A percentile compares a stretch with the other conserved stretches of the same genome.
phyloP scores from a whole-genome alignment of 2,329 filamentous ascomycete species.

The Fusarium illudens region DNA sequence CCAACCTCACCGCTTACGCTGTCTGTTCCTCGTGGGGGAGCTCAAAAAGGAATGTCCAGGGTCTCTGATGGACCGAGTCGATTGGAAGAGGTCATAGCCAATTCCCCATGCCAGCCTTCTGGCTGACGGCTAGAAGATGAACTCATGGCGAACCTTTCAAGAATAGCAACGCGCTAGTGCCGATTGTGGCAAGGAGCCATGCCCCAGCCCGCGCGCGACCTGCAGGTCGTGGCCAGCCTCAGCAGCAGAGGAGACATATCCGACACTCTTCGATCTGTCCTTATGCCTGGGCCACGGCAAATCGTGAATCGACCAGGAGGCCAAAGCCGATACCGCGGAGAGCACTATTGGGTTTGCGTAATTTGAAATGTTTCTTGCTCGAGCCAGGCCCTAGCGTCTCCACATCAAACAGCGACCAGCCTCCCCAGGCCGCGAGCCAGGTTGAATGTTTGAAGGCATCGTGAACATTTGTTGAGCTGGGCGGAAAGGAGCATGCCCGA shows the following conservation, averaged over 20 bases:
- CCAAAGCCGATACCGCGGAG: background rate
- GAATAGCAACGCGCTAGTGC: conserved; percentile 34
- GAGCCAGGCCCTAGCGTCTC: conserved; percentile 4
- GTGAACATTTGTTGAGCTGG: background rate
- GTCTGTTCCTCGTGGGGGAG: background rate
- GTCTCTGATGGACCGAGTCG: background rate
- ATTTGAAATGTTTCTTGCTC: conserved; percentile 6
- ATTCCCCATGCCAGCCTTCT: background rate
- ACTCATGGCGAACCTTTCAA: conserved; percentile 15
- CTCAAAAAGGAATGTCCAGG: background rate
- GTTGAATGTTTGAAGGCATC: conserved; percentile 2
- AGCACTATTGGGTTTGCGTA: background rate
- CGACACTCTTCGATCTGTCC: conserved; percentile 1
- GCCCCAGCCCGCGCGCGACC: conserved; percentile 9
- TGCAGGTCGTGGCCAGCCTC: conserved; percentile 17
- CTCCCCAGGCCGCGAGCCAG: background rate
- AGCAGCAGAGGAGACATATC: background rate
- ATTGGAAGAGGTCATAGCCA: background rate
- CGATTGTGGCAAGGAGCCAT: conserved; percentile 11
- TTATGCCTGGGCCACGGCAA: background rate
- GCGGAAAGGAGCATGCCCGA: background rate
- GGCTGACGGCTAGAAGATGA: conserved; percentile 8
- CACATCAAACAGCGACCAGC: background rate
- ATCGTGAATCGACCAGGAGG: background rate
- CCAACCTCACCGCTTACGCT: conserved; percentile 35